Evolutionary conservation across 805 yeast genomes (phyloP).

Genomic region (Grigorovia transvaalensis): DNA sequence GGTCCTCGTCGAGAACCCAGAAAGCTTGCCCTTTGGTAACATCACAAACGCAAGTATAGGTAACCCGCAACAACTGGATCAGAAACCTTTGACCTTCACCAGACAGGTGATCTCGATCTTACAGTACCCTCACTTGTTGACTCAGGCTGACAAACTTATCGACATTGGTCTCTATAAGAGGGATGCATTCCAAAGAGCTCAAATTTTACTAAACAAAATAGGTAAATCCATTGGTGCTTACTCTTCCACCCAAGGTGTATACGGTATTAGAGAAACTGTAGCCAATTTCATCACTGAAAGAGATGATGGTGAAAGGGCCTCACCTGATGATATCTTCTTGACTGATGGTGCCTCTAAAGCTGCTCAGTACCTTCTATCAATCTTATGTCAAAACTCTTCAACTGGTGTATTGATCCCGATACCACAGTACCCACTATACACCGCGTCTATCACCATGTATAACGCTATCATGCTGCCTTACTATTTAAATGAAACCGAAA

Average conservation of each 20-base stretch:
- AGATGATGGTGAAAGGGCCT: conserved; percentile 66
- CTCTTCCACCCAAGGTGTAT: conserved; percentile 85
- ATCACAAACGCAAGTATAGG: conserved; percentile 91
- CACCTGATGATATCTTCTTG: conserved; percentile 63
- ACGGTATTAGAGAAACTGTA: conserved; percentile 58
- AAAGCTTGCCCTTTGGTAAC: conserved; percentile 59
- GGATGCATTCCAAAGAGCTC: conserved; percentile 72
- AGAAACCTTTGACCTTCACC: conserved; percentile 85
- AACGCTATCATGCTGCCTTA: conserved; percentile 77
- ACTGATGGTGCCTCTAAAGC: conserved; percentile 95
- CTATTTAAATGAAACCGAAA: conserved; percentile 63
- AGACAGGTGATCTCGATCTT: conserved; percentile 79
- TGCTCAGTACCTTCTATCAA: conserved; percentile 65
- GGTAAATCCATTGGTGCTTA: conserved; percentile 86
- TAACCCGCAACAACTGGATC: conserved; percentile 94
- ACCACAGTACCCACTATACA: conserved; percentile 95
- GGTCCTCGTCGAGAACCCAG: conserved; percentile 40
- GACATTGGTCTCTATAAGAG: conserved; percentile 32
- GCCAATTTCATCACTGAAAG: conserved; percentile 70
- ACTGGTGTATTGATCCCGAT: conserved; percentile 87
- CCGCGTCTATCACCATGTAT: conserved; percentile 80
- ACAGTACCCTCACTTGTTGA: conserved; percentile 70
- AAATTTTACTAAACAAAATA: conserved; percentile 42
- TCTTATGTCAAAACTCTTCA: conserved; percentile 53
- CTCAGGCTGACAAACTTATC: conserved; percentile 10